phyloP scores from a whole-genome alignment of 2,329 filamentous ascomycete genomes.

The Tolypocladium nubicola region DNA sequence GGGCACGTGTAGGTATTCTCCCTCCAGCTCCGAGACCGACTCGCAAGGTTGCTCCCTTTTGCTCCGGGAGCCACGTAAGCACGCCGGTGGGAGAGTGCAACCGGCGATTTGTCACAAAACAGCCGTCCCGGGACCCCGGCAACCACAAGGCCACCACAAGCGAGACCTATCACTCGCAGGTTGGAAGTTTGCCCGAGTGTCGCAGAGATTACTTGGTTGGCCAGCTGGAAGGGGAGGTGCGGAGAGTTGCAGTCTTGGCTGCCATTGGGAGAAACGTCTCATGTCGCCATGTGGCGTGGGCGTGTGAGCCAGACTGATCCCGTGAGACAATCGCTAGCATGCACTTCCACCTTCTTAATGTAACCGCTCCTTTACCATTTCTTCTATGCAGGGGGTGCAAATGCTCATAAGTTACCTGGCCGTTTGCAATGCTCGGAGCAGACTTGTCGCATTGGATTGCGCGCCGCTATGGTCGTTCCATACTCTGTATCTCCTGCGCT shows the following conservation, averaged over 20 bases:
- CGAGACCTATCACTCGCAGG: background rate
- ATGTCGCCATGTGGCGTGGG: slow-evolving; percentile 1
- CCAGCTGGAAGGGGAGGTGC: background rate
- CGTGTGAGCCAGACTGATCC: slow-evolving; percentile 1
- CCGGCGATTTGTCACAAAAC: background rate
- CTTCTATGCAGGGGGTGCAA: background rate
- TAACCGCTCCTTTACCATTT: too few relatives aligned
- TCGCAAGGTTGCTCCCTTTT: background rate
- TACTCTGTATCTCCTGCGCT: too few relatives aligned
- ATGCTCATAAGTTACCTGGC: background rate
- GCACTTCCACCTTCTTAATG: background rate
- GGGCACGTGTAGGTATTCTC: background rate
- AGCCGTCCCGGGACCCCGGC: background rate
- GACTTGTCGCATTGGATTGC: background rate
- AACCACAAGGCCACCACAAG: background rate
- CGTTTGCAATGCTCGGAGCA: background rate
- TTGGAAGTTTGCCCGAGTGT: background rate
- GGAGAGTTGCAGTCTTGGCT: background rate
- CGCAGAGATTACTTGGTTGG: background rate
- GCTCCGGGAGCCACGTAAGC: background rate
- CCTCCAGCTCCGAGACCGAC: too few relatives aligned
- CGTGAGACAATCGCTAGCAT: background rate
- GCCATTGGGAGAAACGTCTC: background rate
- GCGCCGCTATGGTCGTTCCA: too few relatives aligned
- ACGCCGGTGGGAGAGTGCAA: background rate